Conservation (phyloP, 73 alveolate genomes). For the Symbiodinium pilosum region DNA sequence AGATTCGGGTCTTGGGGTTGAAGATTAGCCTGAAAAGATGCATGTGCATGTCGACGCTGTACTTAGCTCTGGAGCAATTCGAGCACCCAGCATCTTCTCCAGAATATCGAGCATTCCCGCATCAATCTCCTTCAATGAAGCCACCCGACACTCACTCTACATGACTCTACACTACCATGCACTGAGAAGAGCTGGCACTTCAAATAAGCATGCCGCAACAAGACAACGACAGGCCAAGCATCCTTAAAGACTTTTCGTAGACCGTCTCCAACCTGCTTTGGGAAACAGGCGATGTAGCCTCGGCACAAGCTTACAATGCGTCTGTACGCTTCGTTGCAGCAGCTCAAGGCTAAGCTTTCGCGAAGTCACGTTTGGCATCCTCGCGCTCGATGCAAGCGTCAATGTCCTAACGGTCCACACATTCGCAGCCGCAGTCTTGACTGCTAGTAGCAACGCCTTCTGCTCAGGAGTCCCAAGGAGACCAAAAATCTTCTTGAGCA, state of each 20-base stretch:
- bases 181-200: no score
- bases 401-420: slow-evolving; percentile 9
- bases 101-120: slow-evolving; percentile 77
- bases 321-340: no score
- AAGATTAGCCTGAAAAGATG: slow-evolving; percentile 95
- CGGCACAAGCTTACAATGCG: not conserved
- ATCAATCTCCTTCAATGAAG: slow-evolving; percentile 25
- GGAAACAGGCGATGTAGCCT: slow-evolving; percentile 85
- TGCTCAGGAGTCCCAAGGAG: slow-evolving; percentile 87
- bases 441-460: not conserved
- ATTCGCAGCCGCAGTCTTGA: not conserved
- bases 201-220: not conserved
- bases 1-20: slow-evolving; percentile 95
- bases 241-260: slow-evolving; percentile 52
- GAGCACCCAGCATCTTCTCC: slow-evolving; percentile 46
- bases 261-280: slow-evolving; percentile 78
- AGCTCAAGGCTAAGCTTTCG: no score
- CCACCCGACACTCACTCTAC: no score
- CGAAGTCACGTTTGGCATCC: slow-evolving; percentile 83
- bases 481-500: slow-evolving; percentile 69
- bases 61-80: not conserved
- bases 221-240: not conserved
- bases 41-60: slow-evolving; percentile 29
- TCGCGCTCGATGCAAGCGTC: slow-evolving; percentile 90
- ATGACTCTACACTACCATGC: no score